Evolutionary conservation across 768 basidiomycete species (phyloP).

Genomic region (Suillus clintonianus): DNA sequence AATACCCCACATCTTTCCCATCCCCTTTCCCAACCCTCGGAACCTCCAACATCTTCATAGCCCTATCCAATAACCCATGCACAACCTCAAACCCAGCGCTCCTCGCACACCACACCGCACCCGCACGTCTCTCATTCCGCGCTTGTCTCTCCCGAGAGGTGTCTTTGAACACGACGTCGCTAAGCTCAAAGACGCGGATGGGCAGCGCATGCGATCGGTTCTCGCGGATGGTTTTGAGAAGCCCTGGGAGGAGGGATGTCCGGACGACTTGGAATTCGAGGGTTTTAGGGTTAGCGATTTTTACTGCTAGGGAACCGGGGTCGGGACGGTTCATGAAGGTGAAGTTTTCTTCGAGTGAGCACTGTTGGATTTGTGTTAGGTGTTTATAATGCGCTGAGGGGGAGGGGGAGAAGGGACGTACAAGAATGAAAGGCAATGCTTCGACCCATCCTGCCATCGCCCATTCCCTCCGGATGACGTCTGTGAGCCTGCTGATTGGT

Average conservation of each 20-base stretch:
- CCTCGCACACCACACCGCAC: slow-evolving; percentile 94
- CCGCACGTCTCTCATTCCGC: slow-evolving; percentile 85
- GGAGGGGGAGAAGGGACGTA: slow-evolving; percentile 38
- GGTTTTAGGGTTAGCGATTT: slow-evolving; percentile 96
- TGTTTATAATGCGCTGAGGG: not conserved
- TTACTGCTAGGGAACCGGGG: slow-evolving; percentile 78
- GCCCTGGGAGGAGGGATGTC: slow-evolving; percentile 91
- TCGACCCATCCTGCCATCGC: slow-evolving; percentile 96
- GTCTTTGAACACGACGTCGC: slow-evolving; percentile 94
- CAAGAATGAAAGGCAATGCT: slow-evolving; percentile 90
- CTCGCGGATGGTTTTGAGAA: slow-evolving; percentile 96
- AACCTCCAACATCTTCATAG: slow-evolving; percentile 96
- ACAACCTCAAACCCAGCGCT: slow-evolving; percentile 96
- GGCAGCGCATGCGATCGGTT: slow-evolving; percentile 93
- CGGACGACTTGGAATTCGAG: slow-evolving; percentile 98
- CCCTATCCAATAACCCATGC: slow-evolving; percentile 90
- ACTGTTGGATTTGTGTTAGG: slow-evolving; percentile 48
- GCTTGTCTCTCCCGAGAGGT: slow-evolving; percentile 73
- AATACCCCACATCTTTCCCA: slow-evolving; percentile 77
- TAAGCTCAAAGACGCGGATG: slow-evolving; percentile 90
- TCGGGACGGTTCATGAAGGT: slow-evolving; percentile 87
- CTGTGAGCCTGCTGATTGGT: slow-evolving; percentile 85
- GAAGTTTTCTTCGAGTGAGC: slow-evolving; percentile 99
- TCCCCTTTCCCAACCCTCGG: slow-evolving; percentile 69
- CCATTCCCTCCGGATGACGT: slow-evolving; percentile 88